These are phyloP conservation scores for Hyaloscypha hepaticicola DNA, from an alignment of 495 filamentous ascomycete genomes.

Conservation along the genomic window DNA sequence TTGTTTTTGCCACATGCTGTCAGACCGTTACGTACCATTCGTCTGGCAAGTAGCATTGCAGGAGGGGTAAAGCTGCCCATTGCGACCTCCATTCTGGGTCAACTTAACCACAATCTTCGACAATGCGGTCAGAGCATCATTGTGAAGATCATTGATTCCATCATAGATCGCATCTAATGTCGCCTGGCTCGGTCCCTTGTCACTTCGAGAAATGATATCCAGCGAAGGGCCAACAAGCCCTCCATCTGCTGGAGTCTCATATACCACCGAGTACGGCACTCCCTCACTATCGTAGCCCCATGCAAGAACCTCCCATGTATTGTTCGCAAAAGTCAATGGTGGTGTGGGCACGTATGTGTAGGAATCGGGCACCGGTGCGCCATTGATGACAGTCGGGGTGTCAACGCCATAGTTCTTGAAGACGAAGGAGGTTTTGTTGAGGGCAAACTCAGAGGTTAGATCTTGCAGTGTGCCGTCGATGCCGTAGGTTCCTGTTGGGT, in stretches of 20 bases:
- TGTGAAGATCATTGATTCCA: conserved; percentile 2
- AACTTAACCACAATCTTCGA: not conserved
- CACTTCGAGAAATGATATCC: conserved; percentile 1
- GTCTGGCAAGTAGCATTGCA: conserved; percentile 14
- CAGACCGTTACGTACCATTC: conserved; percentile 2
- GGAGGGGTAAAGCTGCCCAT: conserved; percentile 10
- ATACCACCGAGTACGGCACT: not conserved
- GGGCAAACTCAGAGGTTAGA: not conserved
- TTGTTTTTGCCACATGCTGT: not conserved
- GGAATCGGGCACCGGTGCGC: not conserved
- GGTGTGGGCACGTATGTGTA: not conserved
- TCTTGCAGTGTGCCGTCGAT: not conserved
- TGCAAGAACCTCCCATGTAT: conserved; percentile 8
- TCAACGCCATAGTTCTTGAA: conserved; percentile 4
- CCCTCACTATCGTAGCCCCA: conserved; percentile 5
- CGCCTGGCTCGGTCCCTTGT: conserved; percentile 1
- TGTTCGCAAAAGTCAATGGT: not conserved
- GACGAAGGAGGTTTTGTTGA: conserved; percentile 1
- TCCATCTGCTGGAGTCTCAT: not conserved
- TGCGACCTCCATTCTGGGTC: conserved; percentile 5
- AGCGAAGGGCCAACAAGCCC: not conserved
- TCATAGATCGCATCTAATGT: conserved; percentile 10
- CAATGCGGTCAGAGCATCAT: not conserved
- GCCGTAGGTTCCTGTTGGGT: not conserved
- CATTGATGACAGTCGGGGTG: not conserved